Evolutionary conservation across 2,329 filamentous ascomycete genomes (phyloP), one percentile per base, ranked within the genome.

Genomic region (Paecilomyces sp.): DNA sequence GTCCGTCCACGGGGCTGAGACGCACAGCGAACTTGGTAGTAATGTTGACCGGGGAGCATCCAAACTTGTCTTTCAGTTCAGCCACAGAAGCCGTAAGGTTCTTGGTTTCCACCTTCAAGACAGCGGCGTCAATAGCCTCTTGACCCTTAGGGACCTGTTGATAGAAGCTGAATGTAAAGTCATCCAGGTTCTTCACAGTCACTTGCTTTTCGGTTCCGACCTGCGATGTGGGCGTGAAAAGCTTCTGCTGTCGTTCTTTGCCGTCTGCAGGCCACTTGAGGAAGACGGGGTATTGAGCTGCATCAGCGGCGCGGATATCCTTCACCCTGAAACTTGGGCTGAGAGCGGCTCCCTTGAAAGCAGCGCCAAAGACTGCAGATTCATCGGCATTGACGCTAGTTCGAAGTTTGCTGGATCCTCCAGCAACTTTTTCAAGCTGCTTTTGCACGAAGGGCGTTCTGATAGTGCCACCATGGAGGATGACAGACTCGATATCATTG

Each of bases 291-390:
- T 94, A 97, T 52, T 82, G 82, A 51, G 90, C 84, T 24, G 84
- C 85, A 68, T 99, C 94, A n/a, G 81, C 83, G 57, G 90, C 85
- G 61, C 90, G 84, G 65, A 99, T 99, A 71, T 97, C 94, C 82
- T 97, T 99, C 71, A 99, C 94, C 62, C 92, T 88, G 86, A 99
- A 99, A 73, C 90, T 93, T 50, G 93, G 92, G 77, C 91, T 97
- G 60, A 99, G 83, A 67, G 91, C 87, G 57, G 94, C 94, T 56
- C 91, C 94, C 71, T 92, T 91, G 82, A 99, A 97, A 30, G 89
- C 92, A 58, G 94, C 93, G 67, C 94, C 94, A 74, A 97, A 96
- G 9, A 96, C 94, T 56, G 94, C 94, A 25, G 94, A 89, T 77
- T 99, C 94, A 69, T 99, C 94, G 11, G 93, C 90, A 78, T 99